phyloP scores from a whole-genome alignment of 2,329 filamentous ascomycete genomes.

The Ciborinia camelliae region DNA sequence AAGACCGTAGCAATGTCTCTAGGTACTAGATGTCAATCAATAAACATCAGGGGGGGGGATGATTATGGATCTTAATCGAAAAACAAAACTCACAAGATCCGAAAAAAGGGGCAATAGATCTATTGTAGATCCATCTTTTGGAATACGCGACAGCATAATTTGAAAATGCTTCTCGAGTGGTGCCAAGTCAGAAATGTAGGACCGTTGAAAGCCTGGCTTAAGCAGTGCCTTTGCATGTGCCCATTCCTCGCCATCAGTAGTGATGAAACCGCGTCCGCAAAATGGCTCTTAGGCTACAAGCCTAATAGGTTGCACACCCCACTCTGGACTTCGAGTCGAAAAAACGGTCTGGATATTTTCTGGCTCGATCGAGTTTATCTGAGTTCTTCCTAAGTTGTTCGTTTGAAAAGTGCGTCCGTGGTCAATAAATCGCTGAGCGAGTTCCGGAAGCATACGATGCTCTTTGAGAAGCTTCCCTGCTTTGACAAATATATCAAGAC shows the following conservation, averaged over 20 bases:
- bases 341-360: conserved; percentile 56
- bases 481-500: conserved; percentile 45
- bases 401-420: conserved; percentile 1
- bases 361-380: conserved; percentile 46
- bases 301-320: conserved; percentile 38
- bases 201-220: conserved; percentile 49
- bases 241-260: conserved; percentile 21
- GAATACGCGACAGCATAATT: background rate
- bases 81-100: background rate
- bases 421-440: background rate
- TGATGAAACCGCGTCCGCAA: conserved; percentile 21
- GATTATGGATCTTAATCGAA: background rate
- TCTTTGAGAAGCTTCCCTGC: conserved; percentile 40
- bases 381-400: conserved; percentile 33
- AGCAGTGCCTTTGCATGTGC: conserved; percentile 41
- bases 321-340: conserved; percentile 51
- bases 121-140: background rate
- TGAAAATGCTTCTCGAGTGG: background rate
- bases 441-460: background rate
- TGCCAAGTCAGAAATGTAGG: conserved; percentile 57
- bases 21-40: background rate
- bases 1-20: conserved; percentile 36
- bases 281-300: conserved; percentile 6
- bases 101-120: background rate
- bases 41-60: background rate